Base-by-base conservation (phyloP, 179 eudicot genomes). In the Beta corolliflora region DNA sequence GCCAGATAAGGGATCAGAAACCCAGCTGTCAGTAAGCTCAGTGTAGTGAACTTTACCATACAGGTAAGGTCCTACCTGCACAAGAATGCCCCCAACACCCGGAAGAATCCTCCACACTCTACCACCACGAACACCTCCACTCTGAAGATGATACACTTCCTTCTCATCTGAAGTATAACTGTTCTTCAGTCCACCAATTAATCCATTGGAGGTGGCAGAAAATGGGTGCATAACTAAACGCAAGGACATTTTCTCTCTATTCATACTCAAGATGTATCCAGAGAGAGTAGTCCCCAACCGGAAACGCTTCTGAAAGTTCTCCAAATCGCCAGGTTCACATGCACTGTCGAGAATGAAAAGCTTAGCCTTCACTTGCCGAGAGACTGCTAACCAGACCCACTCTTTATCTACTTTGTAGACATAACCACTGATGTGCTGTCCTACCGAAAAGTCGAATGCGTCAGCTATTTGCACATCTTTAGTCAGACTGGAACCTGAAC, bases 11-110 rank as follows among this genome's bases (percentile, higher is more conserved):
- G 99, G 99, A 59, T 94, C 81, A 60, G 93, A 77, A 21, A 89
- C 86, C 93, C 92, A 87, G 14, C 77, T 9, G 78, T 92, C 92
- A 13, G 87, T 75, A 81, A 96, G 76, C 83, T 96, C 99, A 4
- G 97, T 94, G 88, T 80, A 94, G 84, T 96, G 98, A 71, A 91
- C 98, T 83, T 91, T 96, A 74, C 99, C 99, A 87, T 87, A 94
- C 21, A 90, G 82, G 81, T 89, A 92, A 60, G 94, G 96, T 58
- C 94, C 98, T 76, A 96, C 86, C 84, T 93, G 93, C 76, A 96
- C 92, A 86, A 93, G 91, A 80, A 94, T 81, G 81, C 99, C 99
- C 71, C 95, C 90, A 81, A 93, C 89, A 65, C 97, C 93, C 18
- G 98, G 91, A 83, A 94, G 89, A 74, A 90, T 88, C 82, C 88